These are phyloP conservation scores for Gnaphalium uliginosum DNA, from an alignment of 129 eudicot species.

Conservation along the genomic window DNA sequence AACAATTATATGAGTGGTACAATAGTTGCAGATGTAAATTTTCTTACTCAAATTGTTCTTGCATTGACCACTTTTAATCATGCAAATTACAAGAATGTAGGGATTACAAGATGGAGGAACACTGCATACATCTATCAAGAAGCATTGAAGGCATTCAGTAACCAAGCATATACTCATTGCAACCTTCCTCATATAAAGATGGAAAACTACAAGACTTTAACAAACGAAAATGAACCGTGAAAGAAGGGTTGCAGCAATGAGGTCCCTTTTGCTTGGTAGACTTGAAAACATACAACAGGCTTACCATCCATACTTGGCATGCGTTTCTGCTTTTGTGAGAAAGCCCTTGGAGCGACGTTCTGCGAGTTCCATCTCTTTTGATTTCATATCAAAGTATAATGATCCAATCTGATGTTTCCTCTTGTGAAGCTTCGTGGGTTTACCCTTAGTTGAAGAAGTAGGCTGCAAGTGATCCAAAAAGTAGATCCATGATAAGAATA, in stretches of 20 bases:
- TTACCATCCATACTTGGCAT: slow-evolving; percentile 97
- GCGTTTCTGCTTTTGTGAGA: slow-evolving; percentile 96
- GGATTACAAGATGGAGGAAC: neutral
- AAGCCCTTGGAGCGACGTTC: slow-evolving; percentile 83
- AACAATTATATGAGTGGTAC: no score
- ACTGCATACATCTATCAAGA: neutral
- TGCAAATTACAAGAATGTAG: neutral
- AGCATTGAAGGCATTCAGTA: neutral
- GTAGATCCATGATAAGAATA: neutral
- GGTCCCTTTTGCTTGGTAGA: neutral
- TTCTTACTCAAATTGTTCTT: neutral
- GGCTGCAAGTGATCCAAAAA: slow-evolving; percentile 53
- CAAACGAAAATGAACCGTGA: neutral
- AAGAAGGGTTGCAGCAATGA: slow-evolving; percentile 2
- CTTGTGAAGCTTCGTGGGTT: slow-evolving; percentile 86
- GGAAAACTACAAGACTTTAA: slow-evolving; percentile 17
- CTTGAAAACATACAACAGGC: neutral
- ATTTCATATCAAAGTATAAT: slow-evolving; percentile 73
- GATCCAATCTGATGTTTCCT: slow-evolving; percentile 95
- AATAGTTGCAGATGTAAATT: no score
- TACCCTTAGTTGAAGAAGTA: slow-evolving; percentile 73
- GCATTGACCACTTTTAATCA: no score
- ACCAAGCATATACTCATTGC: no score
- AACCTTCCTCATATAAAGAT: neutral
- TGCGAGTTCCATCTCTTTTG: slow-evolving; percentile 77